Conservation (phyloP, 108 stramenopile species). For the Pseudonitzschia multiseries region DNA sequence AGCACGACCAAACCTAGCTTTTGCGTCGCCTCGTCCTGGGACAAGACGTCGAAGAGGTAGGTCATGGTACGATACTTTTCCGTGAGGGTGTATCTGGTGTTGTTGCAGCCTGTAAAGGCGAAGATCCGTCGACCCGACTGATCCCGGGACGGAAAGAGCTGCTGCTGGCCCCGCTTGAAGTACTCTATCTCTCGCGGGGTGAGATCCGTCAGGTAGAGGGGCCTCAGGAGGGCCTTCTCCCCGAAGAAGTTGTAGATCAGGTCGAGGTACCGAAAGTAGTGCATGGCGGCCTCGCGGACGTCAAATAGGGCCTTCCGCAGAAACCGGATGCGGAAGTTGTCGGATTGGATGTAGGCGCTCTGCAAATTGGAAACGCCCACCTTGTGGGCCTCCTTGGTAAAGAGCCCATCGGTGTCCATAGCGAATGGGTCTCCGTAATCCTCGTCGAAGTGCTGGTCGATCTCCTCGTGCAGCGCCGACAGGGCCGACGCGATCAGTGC, state of each 20-base stretch:
- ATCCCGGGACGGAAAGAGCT: constrained; percentile 31
- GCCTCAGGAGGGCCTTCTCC: not conserved
- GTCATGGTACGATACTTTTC: not conserved
- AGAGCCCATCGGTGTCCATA: no score
- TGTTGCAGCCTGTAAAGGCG: not conserved
- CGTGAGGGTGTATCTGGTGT: not conserved
- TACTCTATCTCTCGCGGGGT: not conserved
- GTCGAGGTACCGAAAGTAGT: not conserved
- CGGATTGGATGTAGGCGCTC: constrained; percentile 7
- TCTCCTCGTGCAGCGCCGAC: not conserved
- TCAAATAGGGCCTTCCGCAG: not conserved
- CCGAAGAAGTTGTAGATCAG: not conserved
- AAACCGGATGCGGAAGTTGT: constrained; percentile 7
- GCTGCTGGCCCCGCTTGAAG: constrained; percentile 1
- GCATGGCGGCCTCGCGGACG: not conserved
- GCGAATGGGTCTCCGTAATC: not conserved
- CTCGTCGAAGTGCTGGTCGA: not conserved
- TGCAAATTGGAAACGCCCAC: not conserved
- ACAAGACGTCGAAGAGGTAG: not conserved
- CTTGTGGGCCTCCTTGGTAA: not conserved
- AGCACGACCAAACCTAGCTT: not conserved
- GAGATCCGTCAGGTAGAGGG: constrained; percentile 13
- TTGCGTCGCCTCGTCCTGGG: not conserved
- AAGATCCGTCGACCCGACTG: constrained; percentile 25
- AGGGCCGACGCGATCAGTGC: not conserved